Conservation (phyloP, 106 monocot genomes). For the Platanthera zijinensis region DNA sequence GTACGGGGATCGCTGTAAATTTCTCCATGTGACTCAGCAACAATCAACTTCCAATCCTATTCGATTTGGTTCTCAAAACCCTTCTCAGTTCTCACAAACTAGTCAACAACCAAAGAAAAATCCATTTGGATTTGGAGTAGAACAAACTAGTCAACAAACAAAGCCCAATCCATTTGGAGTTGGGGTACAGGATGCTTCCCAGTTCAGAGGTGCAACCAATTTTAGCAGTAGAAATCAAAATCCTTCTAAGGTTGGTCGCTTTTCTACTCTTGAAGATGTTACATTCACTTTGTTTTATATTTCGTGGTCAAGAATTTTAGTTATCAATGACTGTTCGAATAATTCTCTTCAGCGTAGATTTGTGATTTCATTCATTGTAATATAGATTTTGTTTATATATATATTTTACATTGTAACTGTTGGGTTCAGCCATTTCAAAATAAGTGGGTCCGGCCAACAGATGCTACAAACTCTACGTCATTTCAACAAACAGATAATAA, state of each 20-base stretch:
- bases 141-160: conserved; percentile 29
- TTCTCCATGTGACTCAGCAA: conserved; percentile 55
- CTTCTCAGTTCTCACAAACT: neutral
- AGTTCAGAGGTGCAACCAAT: conserved; percentile 18
- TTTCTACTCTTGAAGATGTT: neutral
- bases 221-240: conserved; percentile 27
- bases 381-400: conserved; percentile 4
- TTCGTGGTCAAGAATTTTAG: neutral
- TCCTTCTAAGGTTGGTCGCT: conserved; percentile 29
- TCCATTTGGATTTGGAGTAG: conserved; percentile 33
- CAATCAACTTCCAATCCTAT: conserved; percentile 37
- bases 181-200: conserved; percentile 46
- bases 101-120: conserved; percentile 25
- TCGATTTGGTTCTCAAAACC: conserved; percentile 23
- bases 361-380: neutral
- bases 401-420: conserved; percentile 1
- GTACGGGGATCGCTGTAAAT: conserved; percentile 88
- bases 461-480: conserved; percentile 19
- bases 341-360: neutral
- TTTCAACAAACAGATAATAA: conserved; percentile 29
- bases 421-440: conserved; percentile 62
- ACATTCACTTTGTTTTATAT: neutral
- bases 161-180: conserved; percentile 81
- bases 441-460: conserved; percentile 42
- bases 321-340: neutral